A percentile compares a stretch with the other conserved stretches of the same genome.
These are phyloP conservation scores for Clohesyomyces aquaticus DNA, from an alignment of 495 filamentous ascomycete genomes.

Conservation along the genomic window DNA sequence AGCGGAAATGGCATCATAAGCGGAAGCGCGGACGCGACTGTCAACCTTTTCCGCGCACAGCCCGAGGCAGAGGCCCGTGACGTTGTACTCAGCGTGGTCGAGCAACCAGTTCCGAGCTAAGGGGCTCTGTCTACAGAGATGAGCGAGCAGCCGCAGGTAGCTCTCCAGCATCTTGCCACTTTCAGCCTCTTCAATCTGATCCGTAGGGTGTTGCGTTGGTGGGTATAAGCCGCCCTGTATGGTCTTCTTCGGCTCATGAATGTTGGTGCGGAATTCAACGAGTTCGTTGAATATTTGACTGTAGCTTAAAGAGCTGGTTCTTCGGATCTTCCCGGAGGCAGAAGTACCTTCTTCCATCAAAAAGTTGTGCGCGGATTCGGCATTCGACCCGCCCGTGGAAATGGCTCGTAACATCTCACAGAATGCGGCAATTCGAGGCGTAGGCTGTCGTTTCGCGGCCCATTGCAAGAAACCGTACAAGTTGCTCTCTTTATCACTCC, in stretches of 20 bases:
- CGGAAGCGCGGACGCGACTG: conserved; percentile 72
- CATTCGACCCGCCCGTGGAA: conserved; percentile 76
- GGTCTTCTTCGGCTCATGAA: conserved; percentile 63
- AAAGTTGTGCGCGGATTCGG: conserved; percentile 81
- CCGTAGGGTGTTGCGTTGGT: conserved; percentile 62
- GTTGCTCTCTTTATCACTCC: conserved; percentile 86
- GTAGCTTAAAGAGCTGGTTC: conserved; percentile 84
- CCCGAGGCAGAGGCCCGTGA: conserved; percentile 68
- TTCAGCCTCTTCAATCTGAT: conserved; percentile 76
- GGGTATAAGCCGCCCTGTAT: conserved; percentile 61
- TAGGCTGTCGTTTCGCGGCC: conserved; percentile 89
- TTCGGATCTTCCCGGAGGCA: conserved; percentile 72
- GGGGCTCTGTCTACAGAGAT: conserved; percentile 70
- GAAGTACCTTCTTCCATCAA: conserved; percentile 82
- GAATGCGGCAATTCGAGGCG: conserved; percentile 89
- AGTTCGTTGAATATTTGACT: conserved; percentile 89
- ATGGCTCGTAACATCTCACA: conserved; percentile 92
- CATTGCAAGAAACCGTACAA: conserved; percentile 92
- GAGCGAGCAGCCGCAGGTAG: conserved; percentile 83
- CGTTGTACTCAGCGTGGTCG: conserved; percentile 58
- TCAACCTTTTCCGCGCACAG: conserved; percentile 71
- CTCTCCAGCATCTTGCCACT: conserved; percentile 89
- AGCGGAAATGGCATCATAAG: conserved; percentile 69
- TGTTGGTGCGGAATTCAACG: conserved; percentile 69
- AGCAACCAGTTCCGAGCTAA: conserved; percentile 71